A percentile compares a stretch with the other conserved stretches of the same genome.
Evolutionary conservation across 1,284 basidiomycete genomes (phyloP).

Genomic region (Heliocybe sulcata): DNA sequence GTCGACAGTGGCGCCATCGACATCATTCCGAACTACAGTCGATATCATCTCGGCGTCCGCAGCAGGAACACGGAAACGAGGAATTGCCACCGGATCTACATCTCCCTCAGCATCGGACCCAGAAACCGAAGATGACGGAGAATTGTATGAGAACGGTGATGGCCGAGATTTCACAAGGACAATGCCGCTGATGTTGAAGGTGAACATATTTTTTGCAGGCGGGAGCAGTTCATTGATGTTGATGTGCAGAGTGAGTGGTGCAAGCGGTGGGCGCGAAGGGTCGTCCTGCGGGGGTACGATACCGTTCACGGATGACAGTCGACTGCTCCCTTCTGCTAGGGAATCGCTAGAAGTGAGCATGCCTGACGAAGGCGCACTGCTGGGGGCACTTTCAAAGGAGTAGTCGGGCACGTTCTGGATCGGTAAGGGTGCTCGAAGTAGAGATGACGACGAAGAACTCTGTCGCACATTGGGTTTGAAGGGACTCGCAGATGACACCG

Average conservation of each 20-base stretch:
- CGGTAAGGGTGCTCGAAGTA: slow-evolving; percentile 67
- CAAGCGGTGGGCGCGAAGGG: slow-evolving; percentile 25
- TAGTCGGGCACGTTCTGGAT: slow-evolving; percentile 54
- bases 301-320: slow-evolving; percentile 20
- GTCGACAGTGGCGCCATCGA: slow-evolving; percentile 33
- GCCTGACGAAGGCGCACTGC: slow-evolving; percentile 34
- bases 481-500: neutral
- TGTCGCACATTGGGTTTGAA: slow-evolving; percentile 3
- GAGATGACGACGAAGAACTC: slow-evolving; percentile 42
- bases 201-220: slow-evolving; percentile 53
- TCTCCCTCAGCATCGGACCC: slow-evolving; percentile 26
- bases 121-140: slow-evolving; percentile 11
- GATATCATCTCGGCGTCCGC: slow-evolving; percentile 52
- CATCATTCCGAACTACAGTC: slow-evolving; percentile 50
- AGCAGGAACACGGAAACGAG: slow-evolving; percentile 60
- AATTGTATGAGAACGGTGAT: slow-evolving; percentile 9
- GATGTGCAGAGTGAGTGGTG: slow-evolving; percentile 63
- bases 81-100: slow-evolving; percentile 45
- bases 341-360: slow-evolving; percentile 49
- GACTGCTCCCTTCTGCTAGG: slow-evolving; percentile 25
- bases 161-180: slow-evolving; percentile 49
- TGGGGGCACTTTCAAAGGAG: slow-evolving; percentile 60
- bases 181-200: slow-evolving; percentile 57
- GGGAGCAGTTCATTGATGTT: slow-evolving; percentile 73
- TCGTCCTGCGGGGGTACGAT: neutral